phyloP scores from a whole-genome alignment of 108 stramenopile species.

The Fistulifera pelliculosa region DNA sequence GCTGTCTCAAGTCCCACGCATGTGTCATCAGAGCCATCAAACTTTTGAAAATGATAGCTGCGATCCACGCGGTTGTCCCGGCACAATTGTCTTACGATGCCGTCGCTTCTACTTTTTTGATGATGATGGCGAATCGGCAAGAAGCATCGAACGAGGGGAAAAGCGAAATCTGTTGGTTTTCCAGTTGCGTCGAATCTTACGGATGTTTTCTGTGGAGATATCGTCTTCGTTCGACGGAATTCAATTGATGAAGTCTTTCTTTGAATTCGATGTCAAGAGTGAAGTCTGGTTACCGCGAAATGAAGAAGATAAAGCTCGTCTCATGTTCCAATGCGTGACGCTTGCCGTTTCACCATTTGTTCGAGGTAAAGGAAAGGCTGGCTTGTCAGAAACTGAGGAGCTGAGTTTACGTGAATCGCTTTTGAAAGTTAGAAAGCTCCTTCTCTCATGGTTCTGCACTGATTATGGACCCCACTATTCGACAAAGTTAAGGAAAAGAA shows the following conservation, averaged over 20 bases:
- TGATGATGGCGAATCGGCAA: too few relatives aligned
- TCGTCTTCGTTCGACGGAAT: constrained; percentile 38
- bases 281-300: constrained; percentile 19
- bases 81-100: constrained; percentile 25
- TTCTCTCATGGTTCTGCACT: constrained; percentile 48
- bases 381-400: background rate
- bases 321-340: constrained; percentile 52
- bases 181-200: constrained; percentile 25
- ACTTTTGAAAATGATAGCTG: constrained; percentile 40
- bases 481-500: constrained; percentile 1
- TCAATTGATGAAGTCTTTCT: constrained; percentile 32
- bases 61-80: constrained; percentile 37
- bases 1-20: constrained; percentile 10
- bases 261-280: constrained; percentile 16
- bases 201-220: constrained; percentile 28
- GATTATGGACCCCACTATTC: constrained; percentile 31
- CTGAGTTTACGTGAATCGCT: constrained; percentile 4
- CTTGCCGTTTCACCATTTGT: constrained; percentile 16
- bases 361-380: background rate
- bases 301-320: constrained; percentile 36
- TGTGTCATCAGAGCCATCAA: constrained; percentile 7
- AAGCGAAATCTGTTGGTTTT: constrained; percentile 8
- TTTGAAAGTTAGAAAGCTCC: constrained; percentile 12
- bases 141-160: too few relatives aligned
- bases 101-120: constrained; percentile 26